A percentile compares a stretch with the other conserved stretches of the same genome.
These are phyloP conservation scores for Pyricularia grisea DNA, from an alignment of 2,329 filamentous ascomycete genomes.

Conservation along the genomic window DNA sequence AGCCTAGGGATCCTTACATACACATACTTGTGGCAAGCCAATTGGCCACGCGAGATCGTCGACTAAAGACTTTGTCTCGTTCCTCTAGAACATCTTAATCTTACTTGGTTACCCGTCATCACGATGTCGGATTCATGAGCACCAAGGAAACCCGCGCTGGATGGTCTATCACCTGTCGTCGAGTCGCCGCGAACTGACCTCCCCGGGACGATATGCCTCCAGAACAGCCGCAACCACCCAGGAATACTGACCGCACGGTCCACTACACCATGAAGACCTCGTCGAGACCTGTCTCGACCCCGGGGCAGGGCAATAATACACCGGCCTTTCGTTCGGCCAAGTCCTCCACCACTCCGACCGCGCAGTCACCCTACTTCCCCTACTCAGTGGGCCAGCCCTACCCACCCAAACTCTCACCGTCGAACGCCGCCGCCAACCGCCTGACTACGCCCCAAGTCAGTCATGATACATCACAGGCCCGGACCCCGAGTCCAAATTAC, in stretches of 20 bases:
- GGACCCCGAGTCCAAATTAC: conserved; percentile 69
- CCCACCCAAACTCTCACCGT: conserved; percentile 40
- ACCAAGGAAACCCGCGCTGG: background rate
- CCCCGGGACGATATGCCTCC: conserved; percentile 10
- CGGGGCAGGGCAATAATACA: conserved; percentile 11
- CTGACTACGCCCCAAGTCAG: background rate
- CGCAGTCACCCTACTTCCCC: conserved; percentile 39
- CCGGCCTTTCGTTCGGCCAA: conserved; percentile 27
- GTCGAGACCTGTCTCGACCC: conserved; percentile 25
- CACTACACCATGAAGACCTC: conserved; percentile 39
- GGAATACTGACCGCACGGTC: conserved; percentile 21
- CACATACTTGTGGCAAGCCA: background rate
- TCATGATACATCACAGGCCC: conserved; percentile 18
- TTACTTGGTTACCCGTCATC: background rate
- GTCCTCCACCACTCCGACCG: conserved; percentile 35
- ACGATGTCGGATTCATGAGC: conserved; percentile 2
- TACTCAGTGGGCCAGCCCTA: conserved; percentile 46
- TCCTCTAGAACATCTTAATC: background rate
- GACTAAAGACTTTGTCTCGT: background rate
- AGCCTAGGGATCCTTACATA: background rate
- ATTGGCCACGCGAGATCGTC: background rate
- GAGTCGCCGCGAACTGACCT: conserved; percentile 2
- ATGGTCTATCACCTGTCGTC: background rate
- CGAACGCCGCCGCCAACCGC: conserved; percentile 11
- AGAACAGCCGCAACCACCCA: conserved; percentile 15